Evolutionary conservation across 805 yeast species (phyloP).

Genomic region (Candida silvicultrix): DNA sequence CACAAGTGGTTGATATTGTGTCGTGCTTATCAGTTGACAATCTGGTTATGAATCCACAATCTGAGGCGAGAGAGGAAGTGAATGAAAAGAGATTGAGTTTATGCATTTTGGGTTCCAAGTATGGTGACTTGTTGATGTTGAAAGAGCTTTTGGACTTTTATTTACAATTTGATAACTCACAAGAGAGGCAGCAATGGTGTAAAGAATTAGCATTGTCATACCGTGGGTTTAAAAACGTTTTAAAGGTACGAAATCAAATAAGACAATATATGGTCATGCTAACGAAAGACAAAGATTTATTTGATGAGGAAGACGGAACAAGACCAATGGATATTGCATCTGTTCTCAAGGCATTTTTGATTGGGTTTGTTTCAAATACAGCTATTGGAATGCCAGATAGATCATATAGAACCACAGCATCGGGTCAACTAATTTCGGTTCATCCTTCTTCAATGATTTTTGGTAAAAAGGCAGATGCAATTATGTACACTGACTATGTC

Average conservation of each 20-base stretch:
- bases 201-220: constrained; percentile 65
- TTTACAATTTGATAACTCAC: constrained; percentile 33
- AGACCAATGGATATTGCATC: constrained; percentile 43
- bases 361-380: constrained; percentile 81
- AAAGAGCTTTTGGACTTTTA: constrained; percentile 69
- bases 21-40: constrained; percentile 93
- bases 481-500: constrained; percentile 92
- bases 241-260: constrained; percentile 70
- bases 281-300: constrained; percentile 29
- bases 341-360: constrained; percentile 71
- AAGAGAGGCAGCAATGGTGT: constrained; percentile 79
- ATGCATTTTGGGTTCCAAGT: constrained; percentile 62
- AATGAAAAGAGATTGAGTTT: constrained; percentile 65
- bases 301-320: constrained; percentile 17
- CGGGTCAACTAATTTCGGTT: constrained; percentile 79
- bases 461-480: constrained; percentile 76
- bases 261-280: constrained; percentile 55
- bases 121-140: constrained; percentile 80
- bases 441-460: constrained; percentile 90
- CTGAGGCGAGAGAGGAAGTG: constrained; percentile 78
- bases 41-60: constrained; percentile 69
- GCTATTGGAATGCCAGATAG: constrained; percentile 95
- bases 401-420: constrained; percentile 77
- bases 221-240: constrained; percentile 76
- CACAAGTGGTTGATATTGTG: constrained; percentile 78